Base-by-base conservation (phyloP, 2,329 filamentous ascomycete genomes). In the Beauveria brongniartii region DNA sequence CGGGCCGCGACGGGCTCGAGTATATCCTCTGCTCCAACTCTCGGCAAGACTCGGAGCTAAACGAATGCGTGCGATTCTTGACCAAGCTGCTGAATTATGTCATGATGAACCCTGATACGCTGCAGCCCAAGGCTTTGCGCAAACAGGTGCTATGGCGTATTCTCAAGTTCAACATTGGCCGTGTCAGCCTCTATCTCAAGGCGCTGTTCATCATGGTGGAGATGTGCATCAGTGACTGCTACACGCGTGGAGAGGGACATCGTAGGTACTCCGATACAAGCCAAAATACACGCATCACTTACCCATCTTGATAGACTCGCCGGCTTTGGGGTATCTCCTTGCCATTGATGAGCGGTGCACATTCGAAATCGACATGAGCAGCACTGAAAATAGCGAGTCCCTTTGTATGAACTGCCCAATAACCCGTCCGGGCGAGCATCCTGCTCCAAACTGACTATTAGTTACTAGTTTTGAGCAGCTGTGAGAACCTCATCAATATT, bases 21-120 rank as follows among this genome's bases (percentile, higher is more conserved):
- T 66, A 64, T 41, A 52, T 63, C 9, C 55, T 66, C 47, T 41
- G 48, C 12, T 65, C 62, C n/a, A 65, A 66, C 20, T 14, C 20
- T 3, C 62, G 64, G 16, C 59, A 46, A 1, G 44, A 40, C 12
- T 10, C 28, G 2, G 58, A 65, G 34, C 62, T 63, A 40, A 53
- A 62, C 4, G 34, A 61, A 14, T 44, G 56, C 62, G 3, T 59
- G 55, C 2, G 5, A 14, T 20, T 46, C 24, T 5, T 55, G 24
- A 26, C 16, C 5, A 5, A 30, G 6, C 40, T 55, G 24, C 37
- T 55, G 1, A 34, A n/a, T 10, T 8, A 30, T 5, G 18, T 46
- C n/a, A 16, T 34, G 5, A 16, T 1, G 10, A 66, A 67, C 12
- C 64, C 65, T 0, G 26, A 63, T 0, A 6, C 20, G 1, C 43